Evolutionary conservation across 345 rosid genomes (phyloP), one percentile per base, ranked within the genome.

Genomic region (Limnanthes douglasii): DNA sequence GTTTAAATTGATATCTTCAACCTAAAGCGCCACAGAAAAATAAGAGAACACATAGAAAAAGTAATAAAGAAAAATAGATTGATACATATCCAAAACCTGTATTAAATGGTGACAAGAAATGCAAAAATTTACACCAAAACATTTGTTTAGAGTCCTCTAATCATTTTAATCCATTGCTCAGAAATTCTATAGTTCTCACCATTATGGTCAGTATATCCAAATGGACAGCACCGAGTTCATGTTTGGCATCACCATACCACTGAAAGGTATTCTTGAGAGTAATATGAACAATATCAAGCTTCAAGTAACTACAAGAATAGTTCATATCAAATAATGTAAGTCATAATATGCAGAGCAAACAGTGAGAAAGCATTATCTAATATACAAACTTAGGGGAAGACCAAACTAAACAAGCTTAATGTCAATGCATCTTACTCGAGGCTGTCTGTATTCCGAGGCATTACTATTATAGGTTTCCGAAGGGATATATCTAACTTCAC

Each of bases 271-370:
- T 90, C 46, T 43, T 58, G 29, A 90, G 73, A 9, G 98, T 80
- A 52, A 90, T 80, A 61, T 80, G 94, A 38, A 84, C 94, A 31
- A 90, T 81, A 65, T 90, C 98, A 34, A 90, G 94, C 69, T 84
- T 79, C 81, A 90, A 48, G 58, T 70, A 90, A 68, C 98, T 88
- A 78, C 36, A 46, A 55, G 37, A 36, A 47, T 42, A 38, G 29
- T 34, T 30, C 28, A n/a, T n/a, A n/a, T n/a, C n/a, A n/a, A n/a
- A n/a, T n/a, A n/a, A n/a, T n/a, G n/a, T n/a, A n/a, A n/a, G n/a
- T n/a, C n/a, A n/a, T n/a, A n/a, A n/a, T n/a, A n/a, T n/a, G n/a
- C n/a, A n/a, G n/a, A n/a, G n/a, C n/a, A n/a, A n/a, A n/a, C n/a
- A n/a, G n/a, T n/a, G n/a, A n/a, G n/a, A n/a, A n/a, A n/a, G n/a